Percentiles rank a stretch among this genome's conserved stretches.
phyloP scores from a whole-genome alignment of 371 early-diverging fungal genomes.

The Apophysomyces elegans region DNA sequence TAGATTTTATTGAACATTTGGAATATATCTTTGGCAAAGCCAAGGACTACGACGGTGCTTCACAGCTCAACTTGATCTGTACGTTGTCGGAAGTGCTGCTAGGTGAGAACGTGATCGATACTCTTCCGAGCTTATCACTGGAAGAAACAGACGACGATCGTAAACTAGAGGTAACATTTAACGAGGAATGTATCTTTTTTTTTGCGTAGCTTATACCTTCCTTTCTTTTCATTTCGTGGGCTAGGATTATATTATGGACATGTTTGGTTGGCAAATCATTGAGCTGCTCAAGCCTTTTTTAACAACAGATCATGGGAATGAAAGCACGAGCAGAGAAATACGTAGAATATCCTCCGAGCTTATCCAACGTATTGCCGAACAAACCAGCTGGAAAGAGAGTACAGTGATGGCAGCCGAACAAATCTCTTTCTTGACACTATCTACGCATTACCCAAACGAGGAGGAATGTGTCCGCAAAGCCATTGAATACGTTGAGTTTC shows the following conservation, averaged over 20 bases:
- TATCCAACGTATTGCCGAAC: conserved; percentile 10
- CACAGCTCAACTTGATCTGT: not conserved
- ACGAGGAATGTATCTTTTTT: not conserved
- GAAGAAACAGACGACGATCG: no score
- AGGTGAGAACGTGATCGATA: not conserved
- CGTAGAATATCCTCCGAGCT: conserved; percentile 1
- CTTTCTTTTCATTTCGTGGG: no score
- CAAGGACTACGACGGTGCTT: not conserved
- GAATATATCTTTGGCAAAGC: not conserved
- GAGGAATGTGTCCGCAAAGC: conserved; percentile 6
- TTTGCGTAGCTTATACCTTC: no score
- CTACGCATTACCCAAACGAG: conserved; percentile 1
- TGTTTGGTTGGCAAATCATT: conserved; percentile 16
- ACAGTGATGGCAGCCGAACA: conserved; percentile 16
- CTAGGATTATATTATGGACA: not conserved
- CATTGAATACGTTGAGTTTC: conserved; percentile 13
- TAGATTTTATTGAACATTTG: not conserved
- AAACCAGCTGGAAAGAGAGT: conserved; percentile 9
- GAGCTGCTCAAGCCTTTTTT: conserved; percentile 16
- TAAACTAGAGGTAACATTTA: not conserved
- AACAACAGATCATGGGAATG: conserved; percentile 13
- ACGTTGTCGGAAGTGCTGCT: not conserved
- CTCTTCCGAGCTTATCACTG: not conserved
- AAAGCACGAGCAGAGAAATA: conserved; percentile 1
- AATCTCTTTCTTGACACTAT: conserved; percentile 18